These are phyloP conservation scores for Diaporthe longicolla DNA, from an alignment of 2,329 filamentous ascomycete species.

Conservation along the genomic window DNA sequence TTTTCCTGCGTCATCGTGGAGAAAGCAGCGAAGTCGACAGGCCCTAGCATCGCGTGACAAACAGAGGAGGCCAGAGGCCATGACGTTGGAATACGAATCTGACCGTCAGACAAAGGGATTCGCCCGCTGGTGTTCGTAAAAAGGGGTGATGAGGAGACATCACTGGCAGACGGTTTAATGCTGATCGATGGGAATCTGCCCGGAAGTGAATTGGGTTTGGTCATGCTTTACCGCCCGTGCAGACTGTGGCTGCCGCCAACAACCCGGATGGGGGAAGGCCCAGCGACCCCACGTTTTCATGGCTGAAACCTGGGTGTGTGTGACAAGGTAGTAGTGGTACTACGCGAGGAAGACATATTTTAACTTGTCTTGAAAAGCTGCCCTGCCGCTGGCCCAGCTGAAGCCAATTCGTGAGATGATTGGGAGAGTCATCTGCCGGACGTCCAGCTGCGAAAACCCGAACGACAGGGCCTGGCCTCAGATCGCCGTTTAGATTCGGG, in stretches of 20 bases:
- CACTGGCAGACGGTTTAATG: slow-evolving; percentile 16
- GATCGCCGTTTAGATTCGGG: not conserved
- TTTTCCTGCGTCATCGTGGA: slow-evolving; percentile 16
- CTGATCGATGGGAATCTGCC: slow-evolving; percentile 7
- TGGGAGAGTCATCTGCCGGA: not conserved
- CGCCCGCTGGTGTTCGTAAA: not conserved
- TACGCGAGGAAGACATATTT: slow-evolving; percentile 1
- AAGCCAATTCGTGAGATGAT: not conserved
- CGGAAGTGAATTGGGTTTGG: slow-evolving; percentile 30
- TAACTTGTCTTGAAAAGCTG: slow-evolving; percentile 1
- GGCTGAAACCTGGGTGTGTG: slow-evolving; percentile 22
- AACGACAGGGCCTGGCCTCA: slow-evolving; percentile 1
- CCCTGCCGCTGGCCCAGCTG: not conserved
- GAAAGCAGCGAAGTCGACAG: slow-evolving; percentile 12
- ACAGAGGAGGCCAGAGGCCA: not conserved
- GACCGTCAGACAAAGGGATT: not conserved
- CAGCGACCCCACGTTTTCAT: slow-evolving; percentile 32
- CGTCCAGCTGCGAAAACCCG: not conserved
- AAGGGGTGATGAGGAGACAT: not conserved
- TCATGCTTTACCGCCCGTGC: slow-evolving; percentile 7
- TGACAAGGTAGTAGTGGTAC: slow-evolving; percentile 20
- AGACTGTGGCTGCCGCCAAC: not conserved
- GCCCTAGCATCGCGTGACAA: slow-evolving; percentile 22
- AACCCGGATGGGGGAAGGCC: slow-evolving; percentile 1
- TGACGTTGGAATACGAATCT: slow-evolving; percentile 28